A percentile compares a stretch with the other conserved stretches of the same genome.
Conservation (phyloP, 75 land plant species). For the Cryptomeria japonica region DNA sequence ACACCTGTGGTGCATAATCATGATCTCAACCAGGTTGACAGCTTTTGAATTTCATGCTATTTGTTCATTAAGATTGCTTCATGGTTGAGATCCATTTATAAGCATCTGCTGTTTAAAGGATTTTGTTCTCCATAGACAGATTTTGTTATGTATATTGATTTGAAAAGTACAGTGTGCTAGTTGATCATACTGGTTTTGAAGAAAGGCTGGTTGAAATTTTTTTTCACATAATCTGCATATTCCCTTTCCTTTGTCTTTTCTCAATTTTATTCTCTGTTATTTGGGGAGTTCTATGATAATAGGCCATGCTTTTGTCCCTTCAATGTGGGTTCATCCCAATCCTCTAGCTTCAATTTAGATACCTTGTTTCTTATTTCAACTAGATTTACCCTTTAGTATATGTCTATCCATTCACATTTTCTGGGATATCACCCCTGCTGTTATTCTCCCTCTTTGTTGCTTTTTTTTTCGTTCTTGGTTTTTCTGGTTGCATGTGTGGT, state of each 20-base stretch:
- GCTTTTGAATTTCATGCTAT: background rate
- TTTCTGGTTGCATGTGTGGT: background rate
- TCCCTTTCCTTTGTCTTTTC: background rate
- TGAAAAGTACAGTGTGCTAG: background rate
- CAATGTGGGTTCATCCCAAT: background rate
- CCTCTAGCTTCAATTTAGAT: background rate
- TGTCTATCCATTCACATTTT: background rate
- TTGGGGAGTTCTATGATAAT: background rate
- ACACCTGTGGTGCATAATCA: background rate
- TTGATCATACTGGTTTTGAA: background rate
- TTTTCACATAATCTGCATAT: background rate
- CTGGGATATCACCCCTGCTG: background rate
- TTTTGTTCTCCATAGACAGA: background rate
- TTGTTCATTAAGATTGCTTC: background rate
- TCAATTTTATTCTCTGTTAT: background rate
- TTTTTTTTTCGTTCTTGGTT: background rate
- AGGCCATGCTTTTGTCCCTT: background rate
- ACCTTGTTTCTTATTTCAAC: background rate
- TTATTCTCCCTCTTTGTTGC: background rate
- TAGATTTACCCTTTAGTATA: background rate
- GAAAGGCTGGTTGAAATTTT: background rate
- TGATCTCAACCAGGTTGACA: background rate
- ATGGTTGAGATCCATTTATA: background rate
- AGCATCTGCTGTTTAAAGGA: background rate
- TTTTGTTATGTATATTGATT: background rate